phyloP scores from a whole-genome alignment of 2,329 filamentous ascomycete species.

The Apiospora hydei region DNA sequence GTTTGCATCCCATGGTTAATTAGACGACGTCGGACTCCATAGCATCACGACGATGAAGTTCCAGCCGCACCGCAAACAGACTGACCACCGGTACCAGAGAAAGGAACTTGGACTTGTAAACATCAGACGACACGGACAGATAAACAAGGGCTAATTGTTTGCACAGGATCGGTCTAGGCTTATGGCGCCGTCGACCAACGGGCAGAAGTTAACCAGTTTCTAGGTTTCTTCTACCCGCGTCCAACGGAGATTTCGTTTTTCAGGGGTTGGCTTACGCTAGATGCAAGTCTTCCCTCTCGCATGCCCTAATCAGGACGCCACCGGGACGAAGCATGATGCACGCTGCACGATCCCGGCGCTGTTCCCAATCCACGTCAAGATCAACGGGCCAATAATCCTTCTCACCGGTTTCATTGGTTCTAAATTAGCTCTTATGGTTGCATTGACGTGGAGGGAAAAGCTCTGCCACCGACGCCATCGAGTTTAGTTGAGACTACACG shows the following conservation, averaged over 20 bases:
- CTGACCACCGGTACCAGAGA: too few species aligned
- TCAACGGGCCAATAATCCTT: neutral
- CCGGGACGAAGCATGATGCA: conserved; percentile 8
- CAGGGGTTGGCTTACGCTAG: neutral
- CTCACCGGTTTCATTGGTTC: neutral
- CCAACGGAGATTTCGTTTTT: conserved; percentile 12
- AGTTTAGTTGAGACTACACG: neutral
- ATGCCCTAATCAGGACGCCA: conserved; percentile 5
- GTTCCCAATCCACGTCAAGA: neutral
- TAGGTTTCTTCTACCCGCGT: conserved; percentile 6
- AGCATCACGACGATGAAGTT: neutral
- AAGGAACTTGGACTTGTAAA: neutral
- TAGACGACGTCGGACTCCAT: neutral
- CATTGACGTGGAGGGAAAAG: neutral
- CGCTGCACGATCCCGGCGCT: conserved; percentile 5
- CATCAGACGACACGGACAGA: neutral
- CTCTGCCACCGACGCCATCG: neutral
- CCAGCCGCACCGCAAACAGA: neutral
- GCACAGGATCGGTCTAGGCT: neutral
- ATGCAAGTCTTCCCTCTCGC: neutral
- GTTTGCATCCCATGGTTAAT: conserved; percentile 5
- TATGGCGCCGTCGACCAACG: neutral
- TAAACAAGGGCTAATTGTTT: neutral
- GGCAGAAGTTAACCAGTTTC: neutral
- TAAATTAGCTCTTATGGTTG: neutral